A percentile compares a stretch with the other conserved stretches of the same genome.
These are phyloP conservation scores for Colletotrichum orbiculare DNA, from an alignment of 2,329 filamentous ascomycete species.

Conservation along the genomic window DNA sequence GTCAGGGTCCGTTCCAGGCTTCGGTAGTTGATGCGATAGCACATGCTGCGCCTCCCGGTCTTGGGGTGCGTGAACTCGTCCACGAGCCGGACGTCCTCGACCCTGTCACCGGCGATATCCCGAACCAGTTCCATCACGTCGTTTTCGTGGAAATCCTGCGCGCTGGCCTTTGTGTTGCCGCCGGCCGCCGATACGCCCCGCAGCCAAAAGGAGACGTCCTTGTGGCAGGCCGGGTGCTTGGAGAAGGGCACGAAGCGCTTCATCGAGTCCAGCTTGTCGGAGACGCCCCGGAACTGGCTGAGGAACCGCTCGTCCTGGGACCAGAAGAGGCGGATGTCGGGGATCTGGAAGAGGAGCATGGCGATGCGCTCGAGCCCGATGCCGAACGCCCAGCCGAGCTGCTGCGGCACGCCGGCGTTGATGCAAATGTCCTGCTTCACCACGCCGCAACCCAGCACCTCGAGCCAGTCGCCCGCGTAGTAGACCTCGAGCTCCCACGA, in stretches of 20 bases:
- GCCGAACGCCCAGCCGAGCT: constrained; percentile 95
- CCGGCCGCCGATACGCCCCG: constrained; percentile 58
- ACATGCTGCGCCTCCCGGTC: constrained; percentile 84
- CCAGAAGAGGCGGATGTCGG: constrained; percentile 98
- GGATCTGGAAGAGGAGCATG: constrained; percentile 96
- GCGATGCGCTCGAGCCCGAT: constrained; percentile 94
- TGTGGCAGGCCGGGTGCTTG: constrained; percentile 88
- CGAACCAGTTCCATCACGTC: constrained; percentile 97
- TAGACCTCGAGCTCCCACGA: constrained; percentile 97
- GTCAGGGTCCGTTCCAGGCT: constrained; percentile 92
- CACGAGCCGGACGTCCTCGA: constrained; percentile 86
- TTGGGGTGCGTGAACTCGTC: constrained; percentile 92
- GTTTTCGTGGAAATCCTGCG: constrained; percentile 83
- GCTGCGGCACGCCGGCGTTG: constrained; percentile 78
- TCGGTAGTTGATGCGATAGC: constrained; percentile 93
- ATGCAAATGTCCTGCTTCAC: constrained; percentile 84
- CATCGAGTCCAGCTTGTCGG: constrained; percentile 59
- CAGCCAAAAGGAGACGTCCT: constrained; percentile 96
- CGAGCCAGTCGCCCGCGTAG: constrained; percentile 95
- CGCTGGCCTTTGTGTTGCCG: constrained; percentile 54
- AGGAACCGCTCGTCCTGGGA: constrained; percentile 86
- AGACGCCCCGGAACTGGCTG: constrained; percentile 79
- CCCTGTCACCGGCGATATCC: constrained; percentile 81
- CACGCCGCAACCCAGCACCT: constrained; percentile 93
- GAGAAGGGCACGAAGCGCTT: constrained; percentile 86